Evolutionary conservation across 345 rosid genomes (phyloP), one percentile per base, ranked within the genome.

Genomic region (Syzygium oleosum): DNA sequence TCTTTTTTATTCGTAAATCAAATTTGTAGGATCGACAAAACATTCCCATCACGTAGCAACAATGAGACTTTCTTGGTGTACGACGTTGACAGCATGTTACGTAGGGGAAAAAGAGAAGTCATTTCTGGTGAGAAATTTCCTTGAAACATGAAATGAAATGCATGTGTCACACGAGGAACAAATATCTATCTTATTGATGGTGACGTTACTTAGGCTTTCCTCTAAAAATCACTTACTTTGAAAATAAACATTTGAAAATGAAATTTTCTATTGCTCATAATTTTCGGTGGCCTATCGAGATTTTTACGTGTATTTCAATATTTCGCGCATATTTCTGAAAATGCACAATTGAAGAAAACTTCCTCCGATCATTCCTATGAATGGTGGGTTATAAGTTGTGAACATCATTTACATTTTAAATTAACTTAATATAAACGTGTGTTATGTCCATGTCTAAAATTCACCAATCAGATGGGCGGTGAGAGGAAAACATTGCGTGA

Each of bases 1-100:
- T 12, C 34, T n/a, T 6, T 7, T n/a, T 1, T n/a, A 1, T 2
- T 13, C 0, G 2, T n/a, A 61, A 61, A 61, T 27, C n/a, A 0
- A n/a, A 61, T 61, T 0, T 61, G 73, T n/a, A 5, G 73, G 73
- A 61, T n/a, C 2, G 34, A 61, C 17, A 3, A 61, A 61, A 0
- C 73, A 43, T 61, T 61, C 1, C 34, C 34, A n/a, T 61, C 2
- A 13, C 0, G 0, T 58, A 1, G 65, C 29, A 2, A 58, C 3
- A 13, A 13, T 27, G 34, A 27, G 73, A n/a, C 17, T 27, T 27
- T 61, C 7, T 5, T 6, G 1, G 46, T 43, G 5, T 6, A 43
- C 2, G 34, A n/a, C 1, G 31, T 61, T 27, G 68, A 61, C 68
- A 0, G 6, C 12, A 58, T 25, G 63, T 58, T 58, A 58, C 29